Evolutionary conservation across 345 rosid species (phyloP), one percentile per base, ranked within the genome.

Genomic region (Moricandia moricandioides): DNA sequence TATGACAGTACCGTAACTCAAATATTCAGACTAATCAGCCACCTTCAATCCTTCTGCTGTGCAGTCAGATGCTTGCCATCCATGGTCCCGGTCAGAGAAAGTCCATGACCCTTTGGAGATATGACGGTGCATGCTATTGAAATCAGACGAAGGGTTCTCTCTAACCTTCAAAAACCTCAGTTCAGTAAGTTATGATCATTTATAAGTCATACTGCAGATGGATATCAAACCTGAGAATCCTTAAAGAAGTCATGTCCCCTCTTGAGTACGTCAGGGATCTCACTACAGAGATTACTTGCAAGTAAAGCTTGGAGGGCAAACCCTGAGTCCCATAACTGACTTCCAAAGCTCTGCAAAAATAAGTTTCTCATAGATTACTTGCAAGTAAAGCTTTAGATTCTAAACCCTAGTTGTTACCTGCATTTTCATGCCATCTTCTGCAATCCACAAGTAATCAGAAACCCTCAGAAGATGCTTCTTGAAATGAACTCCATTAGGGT

Each of bases 371-470:
- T 16, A 14, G 14, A 31, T 47, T 47, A 47, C 52, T 47, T 47
- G 52, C 52, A 47, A 47, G 52, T 47, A 6, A 47, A n/a, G 52
- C 17, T 47, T 47, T 47, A 4, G 49, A 51, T 61, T 60, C 49
- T 21, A 43, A 35, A 62, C 47, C 45, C 63, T 30, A 35, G 65
- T 69, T 51, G 51, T 39, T 37, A 70, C 77, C 90, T 89, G 93
- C 90, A 90, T 83, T 83, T 91, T 94, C 87, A 94, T 88, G 78
- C 97, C 98, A 81, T 94, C 98, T 81, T 94, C 97, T 52, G 91
- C 97, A 65, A 91, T 80, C 98, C 96, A 94, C 51, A 90, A 59
- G 72, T 86, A 94, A 78, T 94, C 98, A 0, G 92, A 77, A 26
- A 91, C 71, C 78, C 97, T 84, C 33, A 95, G 62, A 18, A 93